A percentile compares a stretch with the other conserved stretches of the same genome.
Conservation (phyloP, 495 filamentous ascomycete species). For the Hypoxylon fuscum region DNA sequence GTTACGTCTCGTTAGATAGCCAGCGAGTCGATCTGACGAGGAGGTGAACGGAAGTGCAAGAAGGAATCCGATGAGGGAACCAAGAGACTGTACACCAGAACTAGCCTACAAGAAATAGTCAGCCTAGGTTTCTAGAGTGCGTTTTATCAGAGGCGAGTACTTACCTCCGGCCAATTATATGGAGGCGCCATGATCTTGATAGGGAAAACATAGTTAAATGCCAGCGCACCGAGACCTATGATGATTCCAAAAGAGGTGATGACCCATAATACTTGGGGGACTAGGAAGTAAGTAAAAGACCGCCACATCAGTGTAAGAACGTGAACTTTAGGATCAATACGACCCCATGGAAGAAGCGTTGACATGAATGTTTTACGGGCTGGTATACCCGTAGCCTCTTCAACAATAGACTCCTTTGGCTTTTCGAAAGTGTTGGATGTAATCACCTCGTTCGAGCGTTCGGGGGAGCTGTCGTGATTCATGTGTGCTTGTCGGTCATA, state of each 20-base stretch:
- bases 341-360: conserved; percentile 54
- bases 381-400: conserved; percentile 33
- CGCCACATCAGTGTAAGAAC: conserved; percentile 61
- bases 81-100: conserved; percentile 67
- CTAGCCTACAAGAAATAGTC: conserved; percentile 60
- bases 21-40: conserved; percentile 67
- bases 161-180: conserved; percentile 45
- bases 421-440: conserved; percentile 16
- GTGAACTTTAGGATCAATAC: conserved; percentile 52
- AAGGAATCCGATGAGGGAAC: conserved; percentile 61
- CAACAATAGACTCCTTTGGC: conserved; percentile 17
- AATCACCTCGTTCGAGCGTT: neutral
- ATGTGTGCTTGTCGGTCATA: conserved; percentile 50
- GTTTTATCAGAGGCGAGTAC: neutral
- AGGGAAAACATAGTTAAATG: conserved; percentile 63
- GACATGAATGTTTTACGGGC: conserved; percentile 52
- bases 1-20: conserved; percentile 65
- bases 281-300: conserved; percentile 62
- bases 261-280: conserved; percentile 66
- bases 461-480: neutral
- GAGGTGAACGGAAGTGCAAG: conserved; percentile 57
- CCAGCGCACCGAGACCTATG: conserved; percentile 48
- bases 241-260: conserved; percentile 56
- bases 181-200: conserved; percentile 66
- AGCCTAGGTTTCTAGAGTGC: conserved; percentile 39